Evolutionary conservation across 495 filamentous ascomycete species (phyloP).

Genomic region (Cercophora scortea): DNA sequence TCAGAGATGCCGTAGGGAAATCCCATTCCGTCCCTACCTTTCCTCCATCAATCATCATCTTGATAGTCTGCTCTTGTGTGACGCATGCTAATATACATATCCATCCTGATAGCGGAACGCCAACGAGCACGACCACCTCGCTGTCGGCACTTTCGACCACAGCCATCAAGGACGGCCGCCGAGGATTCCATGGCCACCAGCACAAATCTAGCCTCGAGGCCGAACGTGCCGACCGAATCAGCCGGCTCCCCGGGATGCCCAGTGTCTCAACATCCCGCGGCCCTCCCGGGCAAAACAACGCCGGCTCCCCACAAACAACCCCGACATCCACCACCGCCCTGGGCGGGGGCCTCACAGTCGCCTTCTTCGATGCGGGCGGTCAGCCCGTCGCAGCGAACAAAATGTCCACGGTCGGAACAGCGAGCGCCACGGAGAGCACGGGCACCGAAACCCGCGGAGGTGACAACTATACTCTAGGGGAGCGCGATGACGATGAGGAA

Average conservation of each 20-base stretch:
- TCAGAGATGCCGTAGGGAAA: slow-evolving; percentile 78
- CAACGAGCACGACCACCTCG: slow-evolving; percentile 78
- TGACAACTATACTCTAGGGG: slow-evolving; percentile 12
- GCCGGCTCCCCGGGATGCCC: slow-evolving; percentile 78
- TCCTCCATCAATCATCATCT: background rate
- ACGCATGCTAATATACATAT: slow-evolving; percentile 7
- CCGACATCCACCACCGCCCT: slow-evolving; percentile 19
- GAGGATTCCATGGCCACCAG: slow-evolving; percentile 58
- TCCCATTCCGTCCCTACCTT: background rate
- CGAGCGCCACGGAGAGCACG: slow-evolving; percentile 59
- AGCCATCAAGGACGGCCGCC: slow-evolving; percentile 89
- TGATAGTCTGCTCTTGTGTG: background rate
- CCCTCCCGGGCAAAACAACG: slow-evolving; percentile 16
- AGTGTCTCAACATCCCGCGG: slow-evolving; percentile 62
- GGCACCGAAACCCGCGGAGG: slow-evolving; percentile 62
- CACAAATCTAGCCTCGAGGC: slow-evolving; percentile 67
- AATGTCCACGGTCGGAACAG: slow-evolving; percentile 81
- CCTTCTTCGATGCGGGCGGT: slow-evolving; percentile 65
- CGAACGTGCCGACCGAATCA: slow-evolving; percentile 89
- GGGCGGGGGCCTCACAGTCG: slow-evolving; percentile 33
- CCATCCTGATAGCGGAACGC: slow-evolving; percentile 61
- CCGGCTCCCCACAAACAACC: slow-evolving; percentile 19
- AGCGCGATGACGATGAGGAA: slow-evolving; percentile 15
- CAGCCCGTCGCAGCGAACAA: slow-evolving; percentile 50
- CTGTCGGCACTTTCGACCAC: slow-evolving; percentile 83